Base-by-base conservation (phyloP, 164 flowering plant genomes). In the Vitis rupestris region DNA sequence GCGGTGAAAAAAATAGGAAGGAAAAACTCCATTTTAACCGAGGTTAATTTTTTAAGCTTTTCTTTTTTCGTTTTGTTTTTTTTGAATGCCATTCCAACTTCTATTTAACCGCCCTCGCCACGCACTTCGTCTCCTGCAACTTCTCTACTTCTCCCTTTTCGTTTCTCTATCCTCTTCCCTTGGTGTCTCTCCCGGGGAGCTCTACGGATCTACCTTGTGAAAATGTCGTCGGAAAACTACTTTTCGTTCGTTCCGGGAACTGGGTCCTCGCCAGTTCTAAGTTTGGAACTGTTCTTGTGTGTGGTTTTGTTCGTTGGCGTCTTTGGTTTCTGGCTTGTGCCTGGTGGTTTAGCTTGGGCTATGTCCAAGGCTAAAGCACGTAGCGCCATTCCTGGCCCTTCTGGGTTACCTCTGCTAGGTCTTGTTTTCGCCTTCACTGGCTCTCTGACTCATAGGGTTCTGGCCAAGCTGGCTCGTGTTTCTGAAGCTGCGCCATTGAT, bases 331-430 rank as follows among this genome's bases (percentile, higher is more conserved):
- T 80, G 83, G 69, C 77, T 84, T 1, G 27, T 73, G 11, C 90
- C 90, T 2, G 96, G 91, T 9, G 93, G 93, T 7, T 83, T 87
- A n/a, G 93, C 96, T 5, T 90, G 96, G 93, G 87, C 87, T 55
- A 72, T 86, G 3, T 69, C 82, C n/a, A 79, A 71, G 48, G 15
- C 67, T 29, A 68, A 58, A 16, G 48, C 72, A 6, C 52, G 64
- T 9, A 19, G 65, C 59, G 60, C 83, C 66, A 86, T 91, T 47
- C 86, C 87, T 0, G 97, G 94, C 8, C 94, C 94, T 0, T 64
- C 85, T 14, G 97, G 97, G 2, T 53, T 84, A 15, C 92, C 97
- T 1, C 54, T 91, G 8, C 15, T 87, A 1, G 97, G 97, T 7
- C 54, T 81, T 8, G 72, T 82, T 37, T 63, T 76, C 1, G 72